Evolutionary conservation across 208 protist species (phyloP), one percentile per base, ranked within the genome.

Genomic region (Acanthamoeba culbertsoni): DNA sequence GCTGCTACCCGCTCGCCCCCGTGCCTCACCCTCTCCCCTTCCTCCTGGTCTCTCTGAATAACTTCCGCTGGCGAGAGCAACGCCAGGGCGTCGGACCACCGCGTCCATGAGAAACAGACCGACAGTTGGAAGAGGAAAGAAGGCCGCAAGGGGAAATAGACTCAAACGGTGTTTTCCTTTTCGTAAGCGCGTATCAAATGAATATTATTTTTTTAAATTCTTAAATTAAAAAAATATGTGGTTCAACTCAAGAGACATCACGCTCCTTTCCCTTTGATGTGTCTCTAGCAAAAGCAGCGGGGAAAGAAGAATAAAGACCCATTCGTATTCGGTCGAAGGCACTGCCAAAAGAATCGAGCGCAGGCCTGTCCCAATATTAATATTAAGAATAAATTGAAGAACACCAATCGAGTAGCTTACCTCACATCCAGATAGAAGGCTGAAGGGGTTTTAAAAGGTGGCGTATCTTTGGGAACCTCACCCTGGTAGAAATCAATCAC

Each of bases 401-500:
- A 73, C 18, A 73, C 37, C 6, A 16, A 10, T 42, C 16, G 40
- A 53, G 4, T 1, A 57, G 35, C 26, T 35, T n/a, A 82, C 73
- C 73, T 86, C 43, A 86, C 73, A 14, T 86, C 73, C 14, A 86
- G 45, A 45, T 48, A 86, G 73, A 86, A 86, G n/a, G 73, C 73
- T 8, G 73, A 48, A 23, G 73, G 71, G 23, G 71, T 26, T 28
- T n/a, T 33, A n/a, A 46, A 37, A 23, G 14, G 43, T 28, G 42
- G 3, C 10, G 33, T 53, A n/a, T 93, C 88, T 40, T 91, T 42
- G 48, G 92, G 63, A 5, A 91, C 28, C 40, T 93, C 93, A 18
- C 93, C 92, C 59, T 94, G 86, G 59, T 95, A 95, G 91, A 95
- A 95, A 59, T 95, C 94, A 40, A 95, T 95, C 65, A 95, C 43